A percentile compares a stretch with the other conserved stretches of the same genome.
Evolutionary conservation across 768 basidiomycete genomes (phyloP).

Genomic region (Kwoniella mangroviensis): DNA sequence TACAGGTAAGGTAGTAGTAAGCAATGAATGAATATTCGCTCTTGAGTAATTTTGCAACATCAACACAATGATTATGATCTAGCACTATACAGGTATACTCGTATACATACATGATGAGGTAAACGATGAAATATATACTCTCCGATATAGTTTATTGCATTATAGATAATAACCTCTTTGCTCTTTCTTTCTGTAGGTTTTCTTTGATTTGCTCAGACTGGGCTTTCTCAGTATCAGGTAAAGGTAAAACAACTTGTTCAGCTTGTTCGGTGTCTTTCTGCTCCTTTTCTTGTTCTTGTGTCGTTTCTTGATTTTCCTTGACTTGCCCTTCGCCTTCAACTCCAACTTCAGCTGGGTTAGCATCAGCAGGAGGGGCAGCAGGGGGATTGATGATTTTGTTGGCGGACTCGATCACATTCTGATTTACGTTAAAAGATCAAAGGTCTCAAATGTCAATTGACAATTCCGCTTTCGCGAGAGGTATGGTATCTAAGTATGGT

Average conservation of each 20-base stretch:
- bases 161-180: conserved; percentile 26
- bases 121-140: too few species aligned
- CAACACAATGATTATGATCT: too few species aligned
- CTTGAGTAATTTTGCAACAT: too few species aligned
- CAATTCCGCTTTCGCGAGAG: too few species aligned
- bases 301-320: not conserved
- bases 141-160: conserved; percentile 4
- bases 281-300: not conserved
- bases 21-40: too few species aligned
- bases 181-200: conserved; percentile 27
- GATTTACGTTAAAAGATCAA: not conserved
- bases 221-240: not conserved
- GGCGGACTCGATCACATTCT: conserved; percentile 27
- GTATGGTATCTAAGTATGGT: not conserved
- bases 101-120: too few species aligned
- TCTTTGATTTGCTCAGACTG: conserved; percentile 5
- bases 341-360: not conserved
- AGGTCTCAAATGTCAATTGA: not conserved
- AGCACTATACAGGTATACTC: too few species aligned
- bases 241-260: conserved; percentile 1
- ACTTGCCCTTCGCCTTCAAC: not conserved
- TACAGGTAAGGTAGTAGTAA: too few species aligned
- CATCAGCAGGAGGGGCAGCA: conserved; percentile 9
- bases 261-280: not conserved
- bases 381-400: conserved; percentile 25